phyloP scores from a whole-genome alignment of 306 rosid species.

The Spatholobus suberectus region DNA sequence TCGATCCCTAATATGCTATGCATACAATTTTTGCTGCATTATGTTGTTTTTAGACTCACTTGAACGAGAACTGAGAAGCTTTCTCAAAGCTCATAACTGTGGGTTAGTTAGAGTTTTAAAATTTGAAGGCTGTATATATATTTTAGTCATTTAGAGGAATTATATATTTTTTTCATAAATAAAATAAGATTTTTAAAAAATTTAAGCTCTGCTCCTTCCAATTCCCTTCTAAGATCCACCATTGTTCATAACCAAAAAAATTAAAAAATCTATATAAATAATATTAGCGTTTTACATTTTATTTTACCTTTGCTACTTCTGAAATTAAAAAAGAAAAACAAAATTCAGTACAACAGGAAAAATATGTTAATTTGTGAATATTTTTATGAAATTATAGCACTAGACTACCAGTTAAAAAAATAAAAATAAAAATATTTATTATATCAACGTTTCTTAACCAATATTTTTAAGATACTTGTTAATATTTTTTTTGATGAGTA shows the following conservation, averaged over 20 bases:
- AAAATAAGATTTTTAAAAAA: too few species aligned
- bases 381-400: not conserved
- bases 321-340: not conserved
- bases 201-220: too few species aligned
- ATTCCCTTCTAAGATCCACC: not conserved
- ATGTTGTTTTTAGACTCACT: not conserved
- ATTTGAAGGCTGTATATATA: not conserved
- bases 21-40: not conserved
- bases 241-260: not conserved
- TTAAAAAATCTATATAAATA: not conserved
- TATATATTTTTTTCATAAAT: not conserved
- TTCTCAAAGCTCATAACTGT: not conserved
- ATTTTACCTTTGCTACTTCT: not conserved
- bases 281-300: not conserved
- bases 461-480: not conserved
- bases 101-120: not conserved
- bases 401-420: not conserved
- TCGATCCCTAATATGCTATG: not conserved
- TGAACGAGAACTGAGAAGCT: not conserved
- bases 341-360: not conserved
- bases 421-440: too few species aligned
- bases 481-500: too few species aligned
- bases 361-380: not conserved
- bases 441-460: not conserved
- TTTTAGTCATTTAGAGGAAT: not conserved